Evolutionary conservation across 208 protist genomes (phyloP), one percentile per base, ranked within the genome.

Genomic region (Kentomonas sorsogonicus): DNA sequence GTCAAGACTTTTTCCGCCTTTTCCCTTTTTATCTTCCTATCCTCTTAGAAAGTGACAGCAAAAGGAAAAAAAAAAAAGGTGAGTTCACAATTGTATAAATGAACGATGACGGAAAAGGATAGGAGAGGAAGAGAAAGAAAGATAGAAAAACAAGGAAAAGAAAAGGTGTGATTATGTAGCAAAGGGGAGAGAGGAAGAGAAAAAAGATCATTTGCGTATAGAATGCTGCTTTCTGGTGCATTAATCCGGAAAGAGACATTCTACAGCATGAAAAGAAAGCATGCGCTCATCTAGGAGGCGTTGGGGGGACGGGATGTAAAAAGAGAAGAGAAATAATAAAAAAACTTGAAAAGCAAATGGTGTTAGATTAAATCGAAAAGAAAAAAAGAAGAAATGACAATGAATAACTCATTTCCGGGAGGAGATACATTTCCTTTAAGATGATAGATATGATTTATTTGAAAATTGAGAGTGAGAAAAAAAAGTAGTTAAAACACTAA

Each of bases 121-220:
- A 31, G 29, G 11, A 33, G 53, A 22, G 27, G 18, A 60, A 41
- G 18, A n/a, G 36, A 33, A 34, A 15, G 40, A 27, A 29, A 38
- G 10, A 58, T 44, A 20, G 15, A 33, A 46, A 2, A 64, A 45
- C 7, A 64, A 57, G n/a, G 59, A 57, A 57, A 38, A 47, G 38
- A 9, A 13, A 43, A 22, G 1, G 22, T 1, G 30, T n/a, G 23
- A 27, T 52, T 10, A 13, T 30, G 16, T 33, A 38, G 7, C 7
- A 23, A 10, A 50, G 39, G 3, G 6, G 36, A 27, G 7, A 36
- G 15, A 43, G 46, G 31, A 61, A 47, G 33, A 29, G 58, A 51
- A 30, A 41, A 51, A 34, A 61, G 3, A 48, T 11, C 15, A 45
- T 20, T 16, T 2, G 29, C 30, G 38, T 18, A 55, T 18, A 29